phyloP scores from a whole-genome alignment of 2,329 filamentous ascomycete species.

The Trichophyton mentagrophytes region DNA sequence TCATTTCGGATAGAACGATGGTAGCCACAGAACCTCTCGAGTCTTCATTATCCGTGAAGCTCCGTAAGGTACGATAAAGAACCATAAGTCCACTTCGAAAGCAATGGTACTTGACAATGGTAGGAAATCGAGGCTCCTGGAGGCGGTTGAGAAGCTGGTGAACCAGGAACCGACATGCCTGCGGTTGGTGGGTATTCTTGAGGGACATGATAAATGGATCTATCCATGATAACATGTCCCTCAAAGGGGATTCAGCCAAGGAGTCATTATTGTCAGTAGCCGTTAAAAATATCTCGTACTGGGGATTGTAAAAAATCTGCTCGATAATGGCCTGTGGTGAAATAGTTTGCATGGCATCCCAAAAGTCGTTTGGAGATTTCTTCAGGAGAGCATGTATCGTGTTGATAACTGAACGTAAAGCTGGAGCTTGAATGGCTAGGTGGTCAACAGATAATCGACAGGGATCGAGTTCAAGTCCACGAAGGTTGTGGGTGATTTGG shows the following conservation, averaged over 20 bases:
- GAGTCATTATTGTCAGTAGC: conserved; percentile 42
- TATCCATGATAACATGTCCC: conserved; percentile 63
- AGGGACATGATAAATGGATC: conserved; percentile 65
- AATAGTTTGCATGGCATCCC: conserved; percentile 74
- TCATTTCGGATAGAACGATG: conserved; percentile 37
- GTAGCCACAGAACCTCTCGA: conserved; percentile 35
- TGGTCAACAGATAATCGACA: conserved; percentile 50
- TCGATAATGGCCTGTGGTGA: conserved; percentile 72
- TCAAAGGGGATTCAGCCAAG: conserved; percentile 43
- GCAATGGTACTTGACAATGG: conserved; percentile 34
- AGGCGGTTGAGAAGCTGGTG: conserved; percentile 57
- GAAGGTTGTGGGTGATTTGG: conserved; percentile 63
- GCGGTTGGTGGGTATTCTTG: conserved; percentile 59
- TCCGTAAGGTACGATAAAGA: conserved; percentile 34
- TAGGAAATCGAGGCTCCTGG: conserved; percentile 29
- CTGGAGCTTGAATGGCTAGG: conserved; percentile 49
- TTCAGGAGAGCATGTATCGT: conserved; percentile 58
- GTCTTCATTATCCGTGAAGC: conserved; percentile 36
- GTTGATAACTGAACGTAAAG: conserved; percentile 56
- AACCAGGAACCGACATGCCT: conserved; percentile 67
- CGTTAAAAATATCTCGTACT: conserved; percentile 45
- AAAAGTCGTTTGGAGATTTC: conserved; percentile 68
- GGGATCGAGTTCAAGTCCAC: conserved; percentile 62
- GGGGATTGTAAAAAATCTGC: conserved; percentile 62
- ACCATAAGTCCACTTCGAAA: conserved; percentile 34